Conservation (phyloP, 148 eudicot species). For the Tetragonia tetragonoides region DNA sequence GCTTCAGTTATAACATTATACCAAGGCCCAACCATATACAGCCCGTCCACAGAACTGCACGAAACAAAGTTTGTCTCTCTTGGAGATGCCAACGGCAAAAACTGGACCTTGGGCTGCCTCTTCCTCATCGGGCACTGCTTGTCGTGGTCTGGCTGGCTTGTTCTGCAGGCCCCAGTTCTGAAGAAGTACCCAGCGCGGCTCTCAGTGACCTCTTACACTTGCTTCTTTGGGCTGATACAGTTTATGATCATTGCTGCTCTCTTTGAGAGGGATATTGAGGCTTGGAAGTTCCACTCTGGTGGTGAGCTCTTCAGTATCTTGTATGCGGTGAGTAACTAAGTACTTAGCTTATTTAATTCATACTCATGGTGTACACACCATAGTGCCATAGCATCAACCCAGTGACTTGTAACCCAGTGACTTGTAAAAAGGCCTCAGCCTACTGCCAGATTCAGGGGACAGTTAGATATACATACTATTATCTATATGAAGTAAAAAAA, state of each 20-base stretch:
- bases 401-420: too few species aligned
- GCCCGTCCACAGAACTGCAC: conserved; percentile 57
- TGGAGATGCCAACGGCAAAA: conserved; percentile 78
- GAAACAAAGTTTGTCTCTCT: conserved; percentile 37
- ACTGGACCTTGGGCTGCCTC: conserved; percentile 92
- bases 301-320: conserved; percentile 84
- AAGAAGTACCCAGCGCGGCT: conserved; percentile 96
- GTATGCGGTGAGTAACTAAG: conserved; percentile 69
- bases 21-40: conserved; percentile 88
- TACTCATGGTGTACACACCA: background rate
- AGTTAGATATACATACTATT: too few species aligned
- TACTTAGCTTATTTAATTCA: background rate
- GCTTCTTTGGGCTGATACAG: conserved; percentile 91
- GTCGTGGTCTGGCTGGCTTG: conserved; percentile 97
- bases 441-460: too few species aligned
- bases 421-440: too few species aligned
- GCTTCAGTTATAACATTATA: conserved; percentile 89
- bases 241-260: conserved; percentile 78
- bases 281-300: conserved; percentile 88
- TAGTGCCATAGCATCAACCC: too few species aligned
- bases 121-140: conserved; percentile 91
- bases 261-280: conserved; percentile 71
- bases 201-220: conserved; percentile 90
- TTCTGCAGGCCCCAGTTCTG: conserved; percentile 78
- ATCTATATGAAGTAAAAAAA: too few species aligned